These are phyloP conservation scores for Mycena galopus DNA, from an alignment of 768 basidiomycete species.

Conservation along the genomic window DNA sequence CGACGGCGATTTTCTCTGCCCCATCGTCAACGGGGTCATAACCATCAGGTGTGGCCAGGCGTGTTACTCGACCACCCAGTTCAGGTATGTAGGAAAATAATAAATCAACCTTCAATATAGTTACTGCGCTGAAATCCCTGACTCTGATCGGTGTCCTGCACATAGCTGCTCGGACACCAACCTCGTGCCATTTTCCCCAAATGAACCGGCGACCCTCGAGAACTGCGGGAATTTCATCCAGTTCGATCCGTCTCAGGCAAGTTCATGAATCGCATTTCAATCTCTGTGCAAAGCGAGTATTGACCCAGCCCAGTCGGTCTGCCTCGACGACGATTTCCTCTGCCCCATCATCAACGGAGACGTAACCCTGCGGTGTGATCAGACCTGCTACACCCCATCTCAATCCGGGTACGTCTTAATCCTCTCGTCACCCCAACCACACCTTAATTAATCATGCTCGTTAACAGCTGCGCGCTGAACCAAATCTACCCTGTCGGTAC, in stretches of 20 bases:
- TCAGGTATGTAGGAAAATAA: not conserved
- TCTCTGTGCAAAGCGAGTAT: not conserved
- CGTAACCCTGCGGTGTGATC: not conserved
- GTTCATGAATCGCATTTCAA: not conserved
- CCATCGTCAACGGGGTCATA: no score
- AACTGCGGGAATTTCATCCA: not conserved
- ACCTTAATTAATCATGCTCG: not conserved
- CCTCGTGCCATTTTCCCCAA: not conserved
- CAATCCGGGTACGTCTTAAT: not conserved
- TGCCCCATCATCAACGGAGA: conserved; percentile 3
- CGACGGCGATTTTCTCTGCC: no score
- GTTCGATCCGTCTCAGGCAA: conserved; percentile 7
- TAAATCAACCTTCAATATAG: no score
- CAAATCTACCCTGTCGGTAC: not conserved
- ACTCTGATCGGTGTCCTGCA: not conserved
- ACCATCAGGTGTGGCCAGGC: no score
- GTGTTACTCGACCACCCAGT: not conserved
- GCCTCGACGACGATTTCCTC: conserved; percentile 1
- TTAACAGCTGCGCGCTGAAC: not conserved
- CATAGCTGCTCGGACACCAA: not conserved
- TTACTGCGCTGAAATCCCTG: not conserved
- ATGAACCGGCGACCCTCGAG: not conserved
- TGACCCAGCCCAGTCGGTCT: conserved; percentile 7
- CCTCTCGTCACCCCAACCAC: not conserved
- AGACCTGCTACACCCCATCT: not conserved